Evolutionary conservation across 164 flowering plant genomes (phyloP).

Genomic region (Magnolia officinalis): DNA sequence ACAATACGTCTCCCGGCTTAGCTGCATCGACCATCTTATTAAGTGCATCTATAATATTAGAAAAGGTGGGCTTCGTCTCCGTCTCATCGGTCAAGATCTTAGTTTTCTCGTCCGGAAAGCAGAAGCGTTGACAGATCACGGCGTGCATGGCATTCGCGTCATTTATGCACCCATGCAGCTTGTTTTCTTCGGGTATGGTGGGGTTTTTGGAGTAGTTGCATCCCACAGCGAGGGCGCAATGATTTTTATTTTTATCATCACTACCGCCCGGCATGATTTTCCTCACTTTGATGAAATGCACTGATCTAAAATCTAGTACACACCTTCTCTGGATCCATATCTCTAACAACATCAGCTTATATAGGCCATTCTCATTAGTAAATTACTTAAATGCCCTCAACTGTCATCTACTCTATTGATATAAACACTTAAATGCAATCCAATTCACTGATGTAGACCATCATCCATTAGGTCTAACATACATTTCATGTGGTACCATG

Average conservation of each 20-base stretch:
- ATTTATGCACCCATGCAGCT: slow-evolving; percentile 77
- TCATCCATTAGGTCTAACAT: no score
- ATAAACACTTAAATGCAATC: no score
- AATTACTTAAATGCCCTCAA: slow-evolving; percentile 2
- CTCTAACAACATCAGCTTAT: neutral
- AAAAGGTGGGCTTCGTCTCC: slow-evolving; percentile 61
- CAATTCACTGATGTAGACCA: no score
- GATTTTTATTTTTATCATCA: neutral
- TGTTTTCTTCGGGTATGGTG: slow-evolving; percentile 12
- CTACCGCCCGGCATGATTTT: no score
- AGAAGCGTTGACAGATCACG: slow-evolving; percentile 38
- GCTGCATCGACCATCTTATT: slow-evolving; percentile 50
- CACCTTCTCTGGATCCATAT: neutral
- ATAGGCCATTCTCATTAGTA: neutral
- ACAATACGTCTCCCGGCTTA: slow-evolving; percentile 54
- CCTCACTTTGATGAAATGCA: neutral
- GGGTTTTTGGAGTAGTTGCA: slow-evolving; percentile 55
- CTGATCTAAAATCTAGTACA: neutral
- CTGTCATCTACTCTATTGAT: neutral
- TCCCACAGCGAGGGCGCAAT: slow-evolving; percentile 42
- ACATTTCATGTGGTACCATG: no score
- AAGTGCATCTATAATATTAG: slow-evolving; percentile 51
- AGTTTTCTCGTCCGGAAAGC: slow-evolving; percentile 40
- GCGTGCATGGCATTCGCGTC: slow-evolving; percentile 57
- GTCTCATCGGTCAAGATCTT: slow-evolving; percentile 25